Conservation (phyloP, 2,329 filamentous ascomycete species). For the Gnomoniopsis smithogilvyi region DNA sequence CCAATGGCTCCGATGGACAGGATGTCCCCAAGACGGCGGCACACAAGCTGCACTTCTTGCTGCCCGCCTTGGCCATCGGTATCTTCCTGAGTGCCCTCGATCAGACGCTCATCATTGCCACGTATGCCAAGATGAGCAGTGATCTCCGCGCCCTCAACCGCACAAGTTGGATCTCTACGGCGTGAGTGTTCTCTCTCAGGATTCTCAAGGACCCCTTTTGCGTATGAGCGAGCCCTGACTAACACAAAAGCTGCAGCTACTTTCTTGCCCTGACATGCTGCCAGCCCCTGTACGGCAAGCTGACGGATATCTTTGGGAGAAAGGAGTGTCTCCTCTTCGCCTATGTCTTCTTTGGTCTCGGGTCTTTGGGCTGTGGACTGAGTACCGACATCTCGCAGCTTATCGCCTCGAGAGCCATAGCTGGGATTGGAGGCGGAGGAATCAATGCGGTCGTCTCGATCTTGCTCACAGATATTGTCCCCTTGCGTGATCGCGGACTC, state of each 20-base stretch:
- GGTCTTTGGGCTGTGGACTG: constrained; percentile 50
- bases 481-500: constrained; percentile 64
- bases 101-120: constrained; percentile 74
- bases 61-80: constrained; percentile 37
- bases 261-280: constrained; percentile 73
- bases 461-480: constrained; percentile 67
- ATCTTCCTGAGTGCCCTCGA: constrained; percentile 69
- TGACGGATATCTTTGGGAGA: constrained; percentile 58
- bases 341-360: constrained; percentile 30
- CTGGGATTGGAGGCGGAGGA: constrained; percentile 63
- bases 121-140: constrained; percentile 74
- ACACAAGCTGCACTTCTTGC: constrained; percentile 34
- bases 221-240: neutral
- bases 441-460: constrained; percentile 70
- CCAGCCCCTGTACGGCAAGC: constrained; percentile 62
- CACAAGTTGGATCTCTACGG: constrained; percentile 68
- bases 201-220: neutral
- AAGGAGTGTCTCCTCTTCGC: constrained; percentile 64
- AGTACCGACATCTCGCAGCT: constrained; percentile 46
- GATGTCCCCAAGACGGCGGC: constrained; percentile 28
- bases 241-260: constrained; percentile 42
- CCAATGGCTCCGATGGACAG: constrained; percentile 5
- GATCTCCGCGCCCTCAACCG: constrained; percentile 72
- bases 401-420: constrained; percentile 40
- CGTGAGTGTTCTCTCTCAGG: constrained; percentile 5